A percentile compares a stretch with the other conserved stretches of the same genome.
phyloP scores from a whole-genome alignment of 768 basidiomycete genomes.

The Boletus eberwhitei region DNA sequence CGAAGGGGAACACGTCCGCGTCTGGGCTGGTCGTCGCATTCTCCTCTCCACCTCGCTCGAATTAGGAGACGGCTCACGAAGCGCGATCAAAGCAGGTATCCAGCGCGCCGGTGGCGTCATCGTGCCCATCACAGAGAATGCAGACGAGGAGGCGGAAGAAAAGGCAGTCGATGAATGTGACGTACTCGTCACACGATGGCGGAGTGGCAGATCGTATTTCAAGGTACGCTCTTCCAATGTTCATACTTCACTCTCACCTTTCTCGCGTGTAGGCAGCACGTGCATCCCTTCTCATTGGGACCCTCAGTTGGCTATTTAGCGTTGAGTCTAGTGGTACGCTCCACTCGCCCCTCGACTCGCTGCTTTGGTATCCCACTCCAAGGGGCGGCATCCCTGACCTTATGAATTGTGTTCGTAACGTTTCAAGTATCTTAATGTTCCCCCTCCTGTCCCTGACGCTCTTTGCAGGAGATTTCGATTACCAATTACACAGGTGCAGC shows the following conservation, averaged over 20 bases:
- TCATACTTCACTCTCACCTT: not conserved
- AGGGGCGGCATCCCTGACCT: constrained; percentile 58
- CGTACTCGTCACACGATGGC: constrained; percentile 66
- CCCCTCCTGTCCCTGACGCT: not conserved
- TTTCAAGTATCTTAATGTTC: not conserved
- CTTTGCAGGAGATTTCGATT: constrained; percentile 66
- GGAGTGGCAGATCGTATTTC: constrained; percentile 68
- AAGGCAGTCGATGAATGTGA: constrained; percentile 51
- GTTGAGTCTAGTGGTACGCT: constrained; percentile 62
- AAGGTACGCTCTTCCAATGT: constrained; percentile 41
- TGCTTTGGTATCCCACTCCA: constrained; percentile 84
- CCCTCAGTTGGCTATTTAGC: constrained; percentile 80
- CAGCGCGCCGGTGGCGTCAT: constrained; percentile 54
- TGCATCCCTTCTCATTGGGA: constrained; percentile 52
- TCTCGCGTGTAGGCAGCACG: constrained; percentile 49
- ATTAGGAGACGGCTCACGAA: constrained; percentile 44
- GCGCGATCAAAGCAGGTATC: constrained; percentile 60
- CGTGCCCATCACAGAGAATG: constrained; percentile 49
- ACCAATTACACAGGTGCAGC: constrained; percentile 88
- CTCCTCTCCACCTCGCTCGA: constrained; percentile 60
- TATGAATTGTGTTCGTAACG: constrained; percentile 50
- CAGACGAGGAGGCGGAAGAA: constrained; percentile 32
- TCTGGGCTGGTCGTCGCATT: constrained; percentile 62
- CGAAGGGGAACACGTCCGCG: constrained; percentile 35
- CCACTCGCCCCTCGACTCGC: constrained; percentile 63